Percentiles rank a stretch among this genome's conserved stretches.
phyloP scores from a whole-genome alignment of 2,329 filamentous ascomycete species.

The Fusarium goolgardi region DNA sequence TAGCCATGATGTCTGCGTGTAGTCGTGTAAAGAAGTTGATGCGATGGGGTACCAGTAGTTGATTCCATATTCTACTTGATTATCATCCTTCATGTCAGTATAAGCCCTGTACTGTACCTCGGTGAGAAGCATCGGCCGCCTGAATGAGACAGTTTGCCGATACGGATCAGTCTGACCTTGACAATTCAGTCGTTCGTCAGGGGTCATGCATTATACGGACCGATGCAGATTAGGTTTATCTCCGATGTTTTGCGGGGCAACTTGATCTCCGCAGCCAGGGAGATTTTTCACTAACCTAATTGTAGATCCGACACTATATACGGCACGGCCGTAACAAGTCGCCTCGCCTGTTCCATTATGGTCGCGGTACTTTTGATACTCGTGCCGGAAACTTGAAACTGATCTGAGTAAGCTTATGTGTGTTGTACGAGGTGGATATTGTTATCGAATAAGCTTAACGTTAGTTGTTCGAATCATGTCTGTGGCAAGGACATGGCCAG shows the following conservation, averaged over 20 bases:
- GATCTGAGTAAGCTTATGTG: not conserved
- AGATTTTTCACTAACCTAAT: not conserved
- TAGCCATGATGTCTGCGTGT: not conserved
- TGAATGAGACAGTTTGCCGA: not conserved
- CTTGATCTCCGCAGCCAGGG: not conserved
- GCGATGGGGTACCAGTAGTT: conserved; percentile 2
- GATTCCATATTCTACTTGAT: not conserved
- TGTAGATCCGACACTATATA: not conserved
- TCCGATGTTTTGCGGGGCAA: not conserved
- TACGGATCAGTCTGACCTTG: not conserved
- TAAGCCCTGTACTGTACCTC: not conserved
- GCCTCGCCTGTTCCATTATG: too few species aligned
- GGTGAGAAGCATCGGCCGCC: not conserved
- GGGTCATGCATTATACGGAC: conserved; percentile 3
- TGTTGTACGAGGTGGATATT: not conserved
- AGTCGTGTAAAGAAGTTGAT: conserved; percentile 1
- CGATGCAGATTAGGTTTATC: not conserved
- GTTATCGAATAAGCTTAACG: not conserved
- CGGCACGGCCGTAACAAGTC: not conserved
- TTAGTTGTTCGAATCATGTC: not conserved
- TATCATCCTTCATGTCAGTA: not conserved
- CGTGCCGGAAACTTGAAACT: too few species aligned
- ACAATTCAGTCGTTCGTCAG: not conserved
- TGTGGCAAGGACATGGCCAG: not conserved
- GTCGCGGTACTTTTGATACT: too few species aligned